Conservation (phyloP, 2,329 filamentous ascomycete genomes). For the Arthrinium puccinioides region DNA sequence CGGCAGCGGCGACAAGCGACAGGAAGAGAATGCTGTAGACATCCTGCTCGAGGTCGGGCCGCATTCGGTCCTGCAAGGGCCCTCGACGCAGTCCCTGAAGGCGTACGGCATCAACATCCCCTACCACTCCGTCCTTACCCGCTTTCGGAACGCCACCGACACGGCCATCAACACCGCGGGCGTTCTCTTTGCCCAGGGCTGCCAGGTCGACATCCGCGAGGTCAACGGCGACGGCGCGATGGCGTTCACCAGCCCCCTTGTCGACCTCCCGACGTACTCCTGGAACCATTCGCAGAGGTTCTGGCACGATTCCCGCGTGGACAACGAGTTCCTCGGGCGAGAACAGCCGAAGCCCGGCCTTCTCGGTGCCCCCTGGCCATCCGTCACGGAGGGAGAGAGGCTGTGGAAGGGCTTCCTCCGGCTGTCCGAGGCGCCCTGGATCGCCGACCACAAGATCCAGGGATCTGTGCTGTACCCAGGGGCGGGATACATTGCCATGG, state of each 20-base stretch:
- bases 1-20: not conserved
- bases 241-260: conserved; percentile 20
- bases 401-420: conserved; percentile 43
- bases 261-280: conserved; percentile 42
- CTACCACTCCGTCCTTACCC: conserved; percentile 11
- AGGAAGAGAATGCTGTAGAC: conserved; percentile 13
- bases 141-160: conserved; percentile 8
- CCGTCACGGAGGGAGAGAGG: conserved; percentile 34
- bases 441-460: conserved; percentile 43
- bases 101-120: conserved; percentile 6
- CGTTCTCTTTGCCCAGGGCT: conserved; percentile 13
- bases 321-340: conserved; percentile 33
- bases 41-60: conserved; percentile 21
- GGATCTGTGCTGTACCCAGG: conserved; percentile 43
- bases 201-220: conserved; percentile 10
- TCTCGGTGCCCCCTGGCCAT: conserved; percentile 36
- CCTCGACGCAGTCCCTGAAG: conserved; percentile 10
- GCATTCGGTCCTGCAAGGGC: conserved; percentile 17
- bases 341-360: conserved; percentile 40
- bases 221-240: conserved; percentile 10
- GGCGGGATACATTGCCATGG: conserved; percentile 42
- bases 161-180: conserved; percentile 11
- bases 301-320: conserved; percentile 45
- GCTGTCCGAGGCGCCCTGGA: conserved; percentile 42
- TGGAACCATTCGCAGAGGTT: conserved; percentile 47